Conservation (phyloP, 164 flowering plant species). For the Santalum album region DNA sequence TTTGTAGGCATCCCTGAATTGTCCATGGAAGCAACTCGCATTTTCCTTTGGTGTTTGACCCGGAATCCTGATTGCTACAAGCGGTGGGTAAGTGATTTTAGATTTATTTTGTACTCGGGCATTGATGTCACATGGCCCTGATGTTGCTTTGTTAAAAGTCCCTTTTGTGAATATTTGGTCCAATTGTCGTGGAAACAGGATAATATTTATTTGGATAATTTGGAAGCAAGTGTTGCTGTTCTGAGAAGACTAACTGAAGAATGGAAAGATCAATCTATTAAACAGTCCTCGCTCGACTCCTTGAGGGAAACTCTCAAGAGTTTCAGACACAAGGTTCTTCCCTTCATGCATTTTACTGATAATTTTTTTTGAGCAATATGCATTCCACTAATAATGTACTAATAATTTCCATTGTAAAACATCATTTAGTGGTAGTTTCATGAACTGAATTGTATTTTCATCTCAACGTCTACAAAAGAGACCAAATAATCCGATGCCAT, state of each 20-base stretch:
- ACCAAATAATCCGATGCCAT: too few species aligned
- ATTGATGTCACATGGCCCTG: too few species aligned
- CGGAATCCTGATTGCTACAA: neutral
- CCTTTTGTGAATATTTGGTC: neutral
- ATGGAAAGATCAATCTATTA: neutral
- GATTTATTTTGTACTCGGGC: neutral
- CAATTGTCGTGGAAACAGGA: neutral
- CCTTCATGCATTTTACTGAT: too few species aligned
- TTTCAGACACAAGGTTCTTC: constrained; percentile 1
- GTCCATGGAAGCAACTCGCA: neutral
- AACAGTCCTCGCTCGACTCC: neutral
- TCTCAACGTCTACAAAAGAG: too few species aligned
- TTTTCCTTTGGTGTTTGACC: neutral
- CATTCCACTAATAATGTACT: too few species aligned
- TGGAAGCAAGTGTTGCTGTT: neutral
- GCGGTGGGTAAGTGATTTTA: neutral
- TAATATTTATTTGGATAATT: neutral
- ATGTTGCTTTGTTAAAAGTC: too few species aligned
- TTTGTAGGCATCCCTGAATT: neutral
- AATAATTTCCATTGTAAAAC: too few species aligned
- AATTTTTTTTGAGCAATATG: too few species aligned
- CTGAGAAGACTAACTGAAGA: neutral
- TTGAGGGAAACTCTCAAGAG: neutral
- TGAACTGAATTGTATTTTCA: too few species aligned
- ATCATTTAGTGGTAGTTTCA: too few species aligned